Conservation (phyloP, 2,329 filamentous ascomycete genomes). For the Epichloe elymi region DNA sequence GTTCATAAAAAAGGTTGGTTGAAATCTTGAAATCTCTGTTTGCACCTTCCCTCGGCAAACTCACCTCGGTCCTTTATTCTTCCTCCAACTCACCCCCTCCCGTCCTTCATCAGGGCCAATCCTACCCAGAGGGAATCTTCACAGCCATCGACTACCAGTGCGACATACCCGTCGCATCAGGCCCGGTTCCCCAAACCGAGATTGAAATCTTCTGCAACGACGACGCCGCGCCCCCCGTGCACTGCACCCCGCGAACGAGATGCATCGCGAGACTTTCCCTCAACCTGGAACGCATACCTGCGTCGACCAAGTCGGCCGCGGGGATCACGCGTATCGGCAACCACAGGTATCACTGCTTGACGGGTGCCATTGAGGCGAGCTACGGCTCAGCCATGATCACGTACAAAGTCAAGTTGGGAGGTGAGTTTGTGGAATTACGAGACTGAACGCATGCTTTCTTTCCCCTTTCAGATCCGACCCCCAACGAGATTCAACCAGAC, state of each 20-base stretch:
- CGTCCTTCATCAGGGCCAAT: conserved; percentile 18
- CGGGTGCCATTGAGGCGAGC: conserved; percentile 23
- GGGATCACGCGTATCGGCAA: conserved; percentile 21
- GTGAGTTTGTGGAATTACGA: conserved; percentile 10
- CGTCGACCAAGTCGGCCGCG: conserved; percentile 17
- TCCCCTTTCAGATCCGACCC: no score
- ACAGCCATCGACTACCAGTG: conserved; percentile 25
- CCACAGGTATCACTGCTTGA: conserved; percentile 24
- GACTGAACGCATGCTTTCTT: background rate
- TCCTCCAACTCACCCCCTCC: no score
- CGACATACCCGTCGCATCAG: conserved; percentile 23
- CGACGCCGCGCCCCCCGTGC: conserved; percentile 18
- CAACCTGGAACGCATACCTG: conserved; percentile 22
- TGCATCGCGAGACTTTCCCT: conserved; percentile 22
- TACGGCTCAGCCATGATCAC: conserved; percentile 27
- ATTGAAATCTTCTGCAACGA: conserved; percentile 25
- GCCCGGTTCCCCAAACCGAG: conserved; percentile 22
- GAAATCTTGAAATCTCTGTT: no score
- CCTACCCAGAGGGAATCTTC: conserved; percentile 23
- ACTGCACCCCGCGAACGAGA: conserved; percentile 17
- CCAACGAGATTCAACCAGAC: no score
- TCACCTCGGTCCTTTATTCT: no score
- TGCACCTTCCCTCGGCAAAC: no score
- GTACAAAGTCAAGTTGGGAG: conserved; percentile 24
- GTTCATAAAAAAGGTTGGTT: conserved; percentile 24